Base-by-base conservation (phyloP, 805 yeast genomes). In the Millerozyma miso region DNA sequence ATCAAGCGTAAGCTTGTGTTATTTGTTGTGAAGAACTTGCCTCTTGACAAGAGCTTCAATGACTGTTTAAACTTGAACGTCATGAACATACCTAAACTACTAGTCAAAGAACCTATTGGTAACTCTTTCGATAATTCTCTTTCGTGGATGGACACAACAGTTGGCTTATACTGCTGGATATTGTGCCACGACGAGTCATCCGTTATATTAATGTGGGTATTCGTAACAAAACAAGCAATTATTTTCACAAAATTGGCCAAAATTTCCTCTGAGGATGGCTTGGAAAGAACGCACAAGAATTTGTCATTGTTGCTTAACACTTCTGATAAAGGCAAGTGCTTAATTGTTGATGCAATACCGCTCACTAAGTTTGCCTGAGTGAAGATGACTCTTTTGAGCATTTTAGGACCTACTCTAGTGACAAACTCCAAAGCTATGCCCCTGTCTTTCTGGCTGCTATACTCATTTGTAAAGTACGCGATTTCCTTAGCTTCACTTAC, bases 311-410 rank as follows among this genome's bases (percentile, higher is more conserved):
- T 59, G 35, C 7, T 59, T 45, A 44, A 63, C 49, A 19, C 73
- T 62, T 42, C 72, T 63, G 44, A 60, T 48, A 42, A 65, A 1
- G 80, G 71, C 56, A 77, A 61, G 33, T 70, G 73, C 50, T 74
- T 78, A 36, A 76, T 48, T 17, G 74, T 63, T 1, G 84, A 68
- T 2, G 85, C 79, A 29, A 75, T 60, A 4, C 80, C 68, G 47
- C 82, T 73, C 3, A 79, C 74, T 33, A 80, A 56, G 47, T 77
- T 76, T 44, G 73, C 63, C 43, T 79, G 83, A 3, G 79, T 71
- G 51, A 73, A 79, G 10, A 52, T 56, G 19, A 49, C 48, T 4
- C 44, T 45, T 4, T 54, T 46, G 14, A 50, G 37, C 13, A 50
- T 33, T 16, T 45, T 49, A 7, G 37, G 33, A 10, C 34, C 45